A percentile compares a stretch with the other conserved stretches of the same genome.
phyloP scores from a whole-genome alignment of 208 protist genomes.

The Trypanosoma congolense region DNA sequence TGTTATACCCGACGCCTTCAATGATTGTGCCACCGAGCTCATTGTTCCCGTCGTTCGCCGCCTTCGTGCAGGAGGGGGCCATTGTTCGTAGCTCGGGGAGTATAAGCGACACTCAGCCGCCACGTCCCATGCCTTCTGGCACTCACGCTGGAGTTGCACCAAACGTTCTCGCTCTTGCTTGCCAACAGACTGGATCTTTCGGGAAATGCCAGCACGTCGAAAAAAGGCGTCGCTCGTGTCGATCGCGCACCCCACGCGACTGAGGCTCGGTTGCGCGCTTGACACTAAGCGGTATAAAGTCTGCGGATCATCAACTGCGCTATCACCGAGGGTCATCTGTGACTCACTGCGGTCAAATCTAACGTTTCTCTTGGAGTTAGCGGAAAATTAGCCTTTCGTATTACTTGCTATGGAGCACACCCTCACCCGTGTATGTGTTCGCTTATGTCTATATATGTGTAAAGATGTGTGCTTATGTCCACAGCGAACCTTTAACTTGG shows the following conservation, averaged over 20 bases:
- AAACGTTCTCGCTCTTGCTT: slow-evolving; percentile 44
- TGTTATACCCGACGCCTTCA: slow-evolving; percentile 57
- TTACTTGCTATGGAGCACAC: too few relatives aligned
- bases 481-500: too few relatives aligned
- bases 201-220: slow-evolving; percentile 24
- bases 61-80: slow-evolving; percentile 68
- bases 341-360: too few relatives aligned
- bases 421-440: too few relatives aligned
- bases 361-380: too few relatives aligned
- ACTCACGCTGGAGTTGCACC: slow-evolving; percentile 41
- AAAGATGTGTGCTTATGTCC: too few relatives aligned
- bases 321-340: neutral
- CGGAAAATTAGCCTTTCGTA: too few relatives aligned
- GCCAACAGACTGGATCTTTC: slow-evolving; percentile 41
- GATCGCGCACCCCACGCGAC: slow-evolving; percentile 53
- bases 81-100: slow-evolving; percentile 60
- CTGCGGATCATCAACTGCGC: slow-evolving; percentile 41
- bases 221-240: slow-evolving; percentile 30
- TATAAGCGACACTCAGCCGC: slow-evolving; percentile 25
- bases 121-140: slow-evolving; percentile 34
- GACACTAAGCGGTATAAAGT: slow-evolving; percentile 43
- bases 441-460: too few relatives aligned
- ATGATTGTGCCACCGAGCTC: slow-evolving; percentile 57
- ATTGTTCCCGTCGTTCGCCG: slow-evolving; percentile 51
- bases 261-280: slow-evolving; percentile 49